Percentiles rank a stretch among this genome's conserved stretches.
These are phyloP conservation scores for Globisporangium cylindrosporum DNA, from an alignment of 352 stramenopile genomes.

Conservation along the genomic window DNA sequence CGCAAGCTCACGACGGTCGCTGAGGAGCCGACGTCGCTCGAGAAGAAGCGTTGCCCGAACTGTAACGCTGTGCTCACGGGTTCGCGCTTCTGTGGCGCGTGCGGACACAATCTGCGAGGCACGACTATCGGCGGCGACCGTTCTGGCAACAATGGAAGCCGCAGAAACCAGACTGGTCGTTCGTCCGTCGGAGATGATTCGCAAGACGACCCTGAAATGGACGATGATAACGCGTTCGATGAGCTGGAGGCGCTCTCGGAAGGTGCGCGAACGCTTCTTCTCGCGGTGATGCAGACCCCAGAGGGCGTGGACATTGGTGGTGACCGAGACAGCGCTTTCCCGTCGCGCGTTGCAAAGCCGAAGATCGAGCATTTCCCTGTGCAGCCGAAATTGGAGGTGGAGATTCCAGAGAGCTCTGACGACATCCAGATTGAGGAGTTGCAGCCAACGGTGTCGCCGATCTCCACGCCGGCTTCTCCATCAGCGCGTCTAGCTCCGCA, in stretches of 20 bases:
- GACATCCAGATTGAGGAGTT: constrained; percentile 16
- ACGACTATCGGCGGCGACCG: constrained; percentile 60
- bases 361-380: constrained; percentile 7
- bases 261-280: constrained; percentile 73
- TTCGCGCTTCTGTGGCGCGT: constrained; percentile 85
- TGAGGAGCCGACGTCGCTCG: constrained; percentile 58
- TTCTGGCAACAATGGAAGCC: constrained; percentile 19
- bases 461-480: constrained; percentile 17
- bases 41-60: constrained; percentile 85
- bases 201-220: constrained; percentile 56
- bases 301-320: constrained; percentile 73
- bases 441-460: constrained; percentile 13
- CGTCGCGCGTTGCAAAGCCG: constrained; percentile 20
- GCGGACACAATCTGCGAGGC: constrained; percentile 82
- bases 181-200: constrained; percentile 35
- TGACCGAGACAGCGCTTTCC: constrained; percentile 51
- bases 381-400: constrained; percentile 8
- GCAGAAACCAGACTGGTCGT: constrained; percentile 17
- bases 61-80: constrained; percentile 83
- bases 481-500: constrained; percentile 2
- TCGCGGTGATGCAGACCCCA: constrained; percentile 87
- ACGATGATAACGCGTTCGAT: constrained; percentile 85
- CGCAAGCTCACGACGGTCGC: constrained; percentile 68
- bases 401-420: constrained; percentile 15
- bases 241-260: constrained; percentile 86